Percentiles rank a stretch among this genome's conserved stretches.
Evolutionary conservation across 805 yeast species (phyloP).

Genomic region (Kluyveromyces starmeri): DNA sequence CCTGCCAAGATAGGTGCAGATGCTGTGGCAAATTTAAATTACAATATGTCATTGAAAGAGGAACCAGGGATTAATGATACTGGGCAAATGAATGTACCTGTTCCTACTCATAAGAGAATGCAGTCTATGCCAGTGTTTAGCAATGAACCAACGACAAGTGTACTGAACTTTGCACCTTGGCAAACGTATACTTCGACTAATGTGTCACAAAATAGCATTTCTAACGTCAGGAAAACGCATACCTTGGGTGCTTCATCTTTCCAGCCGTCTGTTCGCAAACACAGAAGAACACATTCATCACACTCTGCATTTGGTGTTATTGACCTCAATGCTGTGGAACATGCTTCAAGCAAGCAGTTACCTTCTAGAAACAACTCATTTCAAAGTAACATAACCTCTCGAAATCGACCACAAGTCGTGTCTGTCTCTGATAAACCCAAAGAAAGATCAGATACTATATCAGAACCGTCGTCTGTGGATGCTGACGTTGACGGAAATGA

Average conservation of each 20-base stretch:
- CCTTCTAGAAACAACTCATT: slow-evolving; percentile 1
- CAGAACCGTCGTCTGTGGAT: slow-evolving; percentile 4
- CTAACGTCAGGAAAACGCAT: neutral
- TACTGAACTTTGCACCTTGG: slow-evolving; percentile 10
- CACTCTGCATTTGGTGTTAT: slow-evolving; percentile 23
- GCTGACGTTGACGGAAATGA: slow-evolving; percentile 3
- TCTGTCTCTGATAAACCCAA: too few species aligned
- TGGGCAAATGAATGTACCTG: neutral
- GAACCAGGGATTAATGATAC: slow-evolving; percentile 3
- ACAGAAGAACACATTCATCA: slow-evolving; percentile 21
- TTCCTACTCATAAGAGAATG: slow-evolving; percentile 10
- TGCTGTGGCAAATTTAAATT: slow-evolving; percentile 48
- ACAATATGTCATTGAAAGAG: slow-evolving; percentile 20
- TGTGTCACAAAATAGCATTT: neutral
- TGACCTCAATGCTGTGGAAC: slow-evolving; percentile 21
- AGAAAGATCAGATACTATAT: neutral
- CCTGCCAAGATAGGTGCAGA: slow-evolving; percentile 69
- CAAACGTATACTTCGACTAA: slow-evolving; percentile 7
- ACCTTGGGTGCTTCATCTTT: neutral
- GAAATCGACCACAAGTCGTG: too few species aligned
- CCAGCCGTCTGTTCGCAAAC: slow-evolving; percentile 13
- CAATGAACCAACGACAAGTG: slow-evolving; percentile 9
- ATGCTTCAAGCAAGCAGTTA: slow-evolving; percentile 6
- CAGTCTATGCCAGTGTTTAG: slow-evolving; percentile 18
- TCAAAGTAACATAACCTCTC: too few species aligned